Evolutionary conservation across 2,329 filamentous ascomycete species (phyloP).

Genomic region (Fusarium sp.): DNA sequence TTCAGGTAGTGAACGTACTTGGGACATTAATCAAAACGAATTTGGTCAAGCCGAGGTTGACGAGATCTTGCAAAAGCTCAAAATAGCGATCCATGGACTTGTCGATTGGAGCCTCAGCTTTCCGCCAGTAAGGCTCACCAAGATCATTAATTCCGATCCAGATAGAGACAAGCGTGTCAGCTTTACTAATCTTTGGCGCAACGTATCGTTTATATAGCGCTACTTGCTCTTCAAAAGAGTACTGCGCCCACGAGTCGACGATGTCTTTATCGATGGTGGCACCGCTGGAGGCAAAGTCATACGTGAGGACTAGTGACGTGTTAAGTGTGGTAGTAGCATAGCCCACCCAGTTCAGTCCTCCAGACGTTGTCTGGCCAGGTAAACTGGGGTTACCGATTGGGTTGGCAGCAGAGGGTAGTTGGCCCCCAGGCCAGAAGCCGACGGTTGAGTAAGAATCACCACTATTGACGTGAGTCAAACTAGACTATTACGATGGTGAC

Average conservation of each 20-base stretch:
- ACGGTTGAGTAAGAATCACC: slow-evolving; percentile 39
- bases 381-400: slow-evolving; percentile 34
- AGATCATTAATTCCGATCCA: slow-evolving; percentile 42
- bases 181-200: slow-evolving; percentile 1
- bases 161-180: slow-evolving; percentile 22
- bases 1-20: background rate
- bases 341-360: slow-evolving; percentile 39
- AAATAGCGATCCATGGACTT: slow-evolving; percentile 31
- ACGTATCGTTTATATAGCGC: slow-evolving; percentile 34
- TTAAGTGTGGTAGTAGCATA: slow-evolving; percentile 31
- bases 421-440: slow-evolving; percentile 32
- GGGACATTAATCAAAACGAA: slow-evolving; percentile 32
- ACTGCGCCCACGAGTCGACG: slow-evolving; percentile 33
- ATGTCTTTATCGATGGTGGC: slow-evolving; percentile 38
- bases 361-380: slow-evolving; percentile 35
- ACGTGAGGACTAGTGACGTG: slow-evolving; percentile 28
- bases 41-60: slow-evolving; percentile 16
- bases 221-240: slow-evolving; percentile 35
- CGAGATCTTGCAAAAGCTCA: slow-evolving; percentile 27
- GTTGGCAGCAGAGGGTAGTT: slow-evolving; percentile 17
- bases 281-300: slow-evolving; percentile 39
- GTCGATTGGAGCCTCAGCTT: slow-evolving; percentile 19
- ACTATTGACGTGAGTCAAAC: background rate
- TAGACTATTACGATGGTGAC: fast-evolving
- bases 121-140: slow-evolving; percentile 36